Base-by-base conservation (phyloP, 306 rosid species). In the Vigna nakashimae region DNA sequence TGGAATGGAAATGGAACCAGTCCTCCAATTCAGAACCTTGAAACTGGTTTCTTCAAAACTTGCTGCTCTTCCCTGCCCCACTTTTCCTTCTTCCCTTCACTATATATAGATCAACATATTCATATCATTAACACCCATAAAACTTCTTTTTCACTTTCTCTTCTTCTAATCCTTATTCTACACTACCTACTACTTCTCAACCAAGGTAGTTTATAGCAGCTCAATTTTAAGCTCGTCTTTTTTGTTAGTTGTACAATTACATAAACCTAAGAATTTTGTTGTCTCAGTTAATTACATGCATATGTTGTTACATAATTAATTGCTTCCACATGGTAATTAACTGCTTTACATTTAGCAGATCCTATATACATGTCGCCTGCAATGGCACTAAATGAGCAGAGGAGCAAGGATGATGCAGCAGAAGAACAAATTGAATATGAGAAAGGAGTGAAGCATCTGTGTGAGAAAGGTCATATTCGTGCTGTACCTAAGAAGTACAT, bases 401-500 rank as follows among this genome's bases (percentile, higher is more conserved):
- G 62, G 55, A 57, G 20, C 16, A 40, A 68, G 6, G 78, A 67
- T 7, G 75, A 79, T 9, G 63, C 14, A 6, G 10, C 38, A 28
- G 91, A 81, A 9, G 91, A 81, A 9, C 12, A 9, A 65, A 65
- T 56, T 22, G 65, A 52, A 60, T 89, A 79, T 80, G 93, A 89
- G 64, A 91, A 85, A 79, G 97, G 98, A 70, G 96, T 91, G 71
- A 89, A 91, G 87, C 83, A 87, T 12, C 82, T 94, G 4, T 83
- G 50, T 72, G 97, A 94, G 50, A 86, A 60, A 20, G 96, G 93
- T 24, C 49, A 69, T 63, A 58, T 91, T 65, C 80, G 72, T 10
- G 83, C 20, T 72, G 84, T 94, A 4, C 97, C 98, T 50, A 76
- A 45, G 55, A 94, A 89, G 80, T 94, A 89, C 71, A 75, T 94